These are phyloP conservation scores for Meripilus lineatus DNA, from an alignment of 1,284 basidiomycete genomes.

Conservation along the genomic window DNA sequence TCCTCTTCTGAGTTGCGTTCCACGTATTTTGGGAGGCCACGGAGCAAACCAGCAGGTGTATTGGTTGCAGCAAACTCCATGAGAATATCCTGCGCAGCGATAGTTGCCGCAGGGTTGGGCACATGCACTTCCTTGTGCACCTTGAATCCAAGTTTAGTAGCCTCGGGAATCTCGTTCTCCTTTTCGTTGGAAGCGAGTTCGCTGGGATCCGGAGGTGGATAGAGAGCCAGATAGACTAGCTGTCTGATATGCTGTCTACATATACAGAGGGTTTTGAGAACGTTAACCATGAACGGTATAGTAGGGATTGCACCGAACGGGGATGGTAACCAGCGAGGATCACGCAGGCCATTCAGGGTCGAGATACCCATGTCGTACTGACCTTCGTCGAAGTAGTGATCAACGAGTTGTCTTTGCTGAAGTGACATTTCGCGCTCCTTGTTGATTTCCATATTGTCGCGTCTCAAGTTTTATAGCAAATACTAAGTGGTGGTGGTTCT, in stretches of 20 bases:
- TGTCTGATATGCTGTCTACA: slow-evolving; percentile 59
- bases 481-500: no score
- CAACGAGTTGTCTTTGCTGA: slow-evolving; percentile 54
- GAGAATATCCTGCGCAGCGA: slow-evolving; percentile 50
- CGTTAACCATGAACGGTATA: no score
- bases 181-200: neutral
- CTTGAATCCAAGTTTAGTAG: slow-evolving; percentile 36
- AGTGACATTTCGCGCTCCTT: slow-evolving; percentile 52
- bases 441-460: no score
- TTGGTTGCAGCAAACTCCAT: slow-evolving; percentile 53
- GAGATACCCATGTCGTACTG: slow-evolving; percentile 63
- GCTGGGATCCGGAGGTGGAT: slow-evolving; percentile 43
- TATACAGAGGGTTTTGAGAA: slow-evolving; percentile 11
- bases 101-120: slow-evolving; percentile 41
- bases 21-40: slow-evolving; percentile 45
- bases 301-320: slow-evolving; percentile 9
- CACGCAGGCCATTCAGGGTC: slow-evolving; percentile 54
- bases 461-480: no score
- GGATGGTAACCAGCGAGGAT: slow-evolving; percentile 35
- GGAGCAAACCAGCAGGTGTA: slow-evolving; percentile 45
- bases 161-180: slow-evolving; percentile 28
- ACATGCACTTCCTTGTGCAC: slow-evolving; percentile 37
- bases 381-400: slow-evolving; percentile 68
- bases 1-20: slow-evolving; percentile 1
- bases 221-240: slow-evolving; percentile 62